Evolutionary conservation across 1,139 yeast genomes (phyloP).

Genomic region (Blastobotrys malaysiensis): DNA sequence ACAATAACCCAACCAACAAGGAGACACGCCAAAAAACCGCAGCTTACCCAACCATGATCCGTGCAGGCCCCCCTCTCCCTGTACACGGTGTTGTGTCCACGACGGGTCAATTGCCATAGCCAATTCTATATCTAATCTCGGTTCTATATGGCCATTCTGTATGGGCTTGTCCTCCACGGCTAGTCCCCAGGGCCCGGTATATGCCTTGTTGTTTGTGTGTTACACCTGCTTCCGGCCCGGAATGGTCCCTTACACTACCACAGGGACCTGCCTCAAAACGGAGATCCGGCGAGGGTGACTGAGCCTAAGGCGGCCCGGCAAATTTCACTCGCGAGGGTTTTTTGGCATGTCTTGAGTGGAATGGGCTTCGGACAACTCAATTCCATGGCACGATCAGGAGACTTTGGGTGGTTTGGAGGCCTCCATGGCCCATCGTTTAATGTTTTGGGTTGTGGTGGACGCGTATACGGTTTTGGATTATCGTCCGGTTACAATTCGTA

Average conservation of each 20-base stretch:
- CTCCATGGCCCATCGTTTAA: not conserved
- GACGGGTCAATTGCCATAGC: not conserved
- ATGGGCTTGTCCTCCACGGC: too few relatives aligned
- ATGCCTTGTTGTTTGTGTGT: not conserved
- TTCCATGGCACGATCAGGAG: not conserved
- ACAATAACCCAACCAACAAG: not conserved
- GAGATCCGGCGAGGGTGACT: not conserved
- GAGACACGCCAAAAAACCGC: not conserved
- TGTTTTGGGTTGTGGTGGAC: not conserved
- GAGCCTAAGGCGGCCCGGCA: not conserved
- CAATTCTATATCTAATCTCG: not conserved
- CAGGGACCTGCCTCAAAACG: not conserved
- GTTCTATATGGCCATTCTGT: too few relatives aligned
- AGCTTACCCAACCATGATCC: slow-evolving; percentile 9
- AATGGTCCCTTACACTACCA: not conserved
- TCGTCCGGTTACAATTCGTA: not conserved
- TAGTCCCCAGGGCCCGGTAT: not conserved
- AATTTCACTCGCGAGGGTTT: not conserved
- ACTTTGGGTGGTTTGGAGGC: not conserved
- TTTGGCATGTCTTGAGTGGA: not conserved
- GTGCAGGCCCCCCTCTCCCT: not conserved
- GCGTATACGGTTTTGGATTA: not conserved
- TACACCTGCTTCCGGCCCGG: not conserved
- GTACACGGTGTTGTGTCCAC: too few relatives aligned
- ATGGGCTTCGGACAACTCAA: not conserved